These are phyloP conservation scores for Helotiales sp. DNA, from an alignment of 2,329 filamentous ascomycete genomes.

Conservation along the genomic window DNA sequence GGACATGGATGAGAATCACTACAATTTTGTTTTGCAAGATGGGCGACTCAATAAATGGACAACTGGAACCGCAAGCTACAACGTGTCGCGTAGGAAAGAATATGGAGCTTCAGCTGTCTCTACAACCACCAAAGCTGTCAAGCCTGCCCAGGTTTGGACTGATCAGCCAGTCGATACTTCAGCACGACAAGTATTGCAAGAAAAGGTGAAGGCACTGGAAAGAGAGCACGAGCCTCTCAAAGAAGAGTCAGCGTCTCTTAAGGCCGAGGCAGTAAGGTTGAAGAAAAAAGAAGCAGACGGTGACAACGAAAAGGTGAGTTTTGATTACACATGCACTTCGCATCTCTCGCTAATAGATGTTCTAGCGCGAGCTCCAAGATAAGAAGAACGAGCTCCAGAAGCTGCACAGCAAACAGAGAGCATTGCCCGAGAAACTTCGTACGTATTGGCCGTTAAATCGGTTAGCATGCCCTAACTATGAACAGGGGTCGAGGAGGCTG, in stretches of 20 bases:
- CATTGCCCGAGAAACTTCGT: constrained; percentile 72
- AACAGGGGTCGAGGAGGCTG: constrained; percentile 38
- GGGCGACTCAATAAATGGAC: constrained; percentile 66
- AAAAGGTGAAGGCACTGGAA: constrained; percentile 41
- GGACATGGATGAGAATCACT: constrained; percentile 67
- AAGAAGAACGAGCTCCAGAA: constrained; percentile 70
- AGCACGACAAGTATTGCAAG: constrained; percentile 62
- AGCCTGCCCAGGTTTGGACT: constrained; percentile 68
- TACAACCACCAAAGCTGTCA: constrained; percentile 63
- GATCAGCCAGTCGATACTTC: constrained; percentile 71
- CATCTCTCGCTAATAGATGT: constrained; percentile 12
- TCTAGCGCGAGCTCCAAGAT: constrained; percentile 49
- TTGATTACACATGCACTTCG: not conserved
- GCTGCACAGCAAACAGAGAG: constrained; percentile 62
- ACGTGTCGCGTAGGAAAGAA: constrained; percentile 70
- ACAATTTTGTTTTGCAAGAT: constrained; percentile 59
- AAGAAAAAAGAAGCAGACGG: constrained; percentile 34
- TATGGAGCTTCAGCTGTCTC: constrained; percentile 76
- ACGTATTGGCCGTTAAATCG: constrained; percentile 33
- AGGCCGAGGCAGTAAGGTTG: constrained; percentile 33
- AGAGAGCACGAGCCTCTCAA: constrained; percentile 32
- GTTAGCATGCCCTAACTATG: constrained; percentile 26
- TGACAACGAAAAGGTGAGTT: constrained; percentile 43
- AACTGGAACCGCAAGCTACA: constrained; percentile 63
- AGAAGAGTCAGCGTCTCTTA: constrained; percentile 17